Conservation (phyloP, 352 stramenopile species). For the Pythium phragmitis region DNA sequence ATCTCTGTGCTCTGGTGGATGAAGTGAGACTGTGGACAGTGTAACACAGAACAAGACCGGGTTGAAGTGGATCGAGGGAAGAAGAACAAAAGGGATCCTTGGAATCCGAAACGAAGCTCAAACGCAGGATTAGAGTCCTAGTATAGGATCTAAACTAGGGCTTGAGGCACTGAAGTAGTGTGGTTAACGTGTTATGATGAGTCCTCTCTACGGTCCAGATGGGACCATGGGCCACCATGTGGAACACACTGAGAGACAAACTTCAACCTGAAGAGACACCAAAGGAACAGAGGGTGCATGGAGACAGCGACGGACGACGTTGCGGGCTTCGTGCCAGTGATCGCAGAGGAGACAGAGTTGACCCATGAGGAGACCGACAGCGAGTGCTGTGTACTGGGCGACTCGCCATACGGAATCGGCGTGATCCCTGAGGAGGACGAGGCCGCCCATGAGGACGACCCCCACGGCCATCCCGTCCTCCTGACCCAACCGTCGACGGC, state of each 20-base stretch:
- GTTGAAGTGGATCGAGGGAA: constrained; percentile 13
- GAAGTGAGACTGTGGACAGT: constrained; percentile 1
- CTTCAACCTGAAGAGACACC: constrained; percentile 7
- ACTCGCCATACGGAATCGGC: constrained; percentile 14
- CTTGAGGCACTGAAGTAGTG: neutral
- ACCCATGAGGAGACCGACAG: neutral
- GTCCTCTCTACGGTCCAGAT: neutral
- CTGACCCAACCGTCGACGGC: neutral
- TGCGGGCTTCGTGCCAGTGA: neutral
- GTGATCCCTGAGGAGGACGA: constrained; percentile 20
- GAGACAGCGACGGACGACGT: neutral
- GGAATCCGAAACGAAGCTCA: too few species aligned
- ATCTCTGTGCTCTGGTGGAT: neutral
- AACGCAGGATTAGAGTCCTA: neutral
- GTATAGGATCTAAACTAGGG: neutral
- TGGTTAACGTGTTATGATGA: constrained; percentile 1
- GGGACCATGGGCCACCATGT: neutral
- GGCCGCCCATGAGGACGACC: neutral
- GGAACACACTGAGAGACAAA: neutral
- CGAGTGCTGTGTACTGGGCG: neutral
- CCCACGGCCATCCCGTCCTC: neutral
- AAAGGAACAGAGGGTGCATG: neutral
- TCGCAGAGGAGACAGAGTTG: neutral
- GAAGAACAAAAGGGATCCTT: neutral
- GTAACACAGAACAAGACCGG: neutral